Conservation (phyloP, 2,329 filamentous ascomycete species). For the Aspergillus carbonarius region DNA sequence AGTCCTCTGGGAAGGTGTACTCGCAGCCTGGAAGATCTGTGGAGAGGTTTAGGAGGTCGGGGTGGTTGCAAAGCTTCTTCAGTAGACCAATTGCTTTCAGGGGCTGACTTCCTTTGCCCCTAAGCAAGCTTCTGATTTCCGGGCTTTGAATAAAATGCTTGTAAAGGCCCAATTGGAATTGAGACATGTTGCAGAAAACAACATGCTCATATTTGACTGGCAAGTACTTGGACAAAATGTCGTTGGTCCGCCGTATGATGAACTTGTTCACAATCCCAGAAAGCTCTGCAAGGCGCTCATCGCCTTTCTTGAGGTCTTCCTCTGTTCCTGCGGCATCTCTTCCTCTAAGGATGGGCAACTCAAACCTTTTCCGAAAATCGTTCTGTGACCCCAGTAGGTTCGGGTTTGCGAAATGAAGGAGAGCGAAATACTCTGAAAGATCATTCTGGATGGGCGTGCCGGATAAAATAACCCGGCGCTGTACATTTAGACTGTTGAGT, state of each 20-base stretch:
- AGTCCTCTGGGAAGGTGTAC: conserved; percentile 77
- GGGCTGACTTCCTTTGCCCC: conserved; percentile 92
- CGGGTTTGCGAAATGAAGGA: conserved; percentile 96
- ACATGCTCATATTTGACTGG: conserved; percentile 99
- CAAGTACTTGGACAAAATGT: conserved; percentile 95
- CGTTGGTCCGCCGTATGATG: conserved; percentile 95
- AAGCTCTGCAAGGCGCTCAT: conserved; percentile 78
- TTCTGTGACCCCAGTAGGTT: conserved; percentile 81
- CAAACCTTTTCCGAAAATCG: conserved; percentile 92
- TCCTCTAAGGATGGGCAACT: conserved; percentile 86
- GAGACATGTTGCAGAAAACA: conserved; percentile 92
- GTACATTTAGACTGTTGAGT: conserved; percentile 85
- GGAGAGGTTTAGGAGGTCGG: conserved; percentile 80
- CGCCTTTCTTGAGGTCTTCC: conserved; percentile 75
- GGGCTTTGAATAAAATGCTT: conserved; percentile 97
- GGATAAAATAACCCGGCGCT: conserved; percentile 87
- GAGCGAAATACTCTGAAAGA: conserved; percentile 93
- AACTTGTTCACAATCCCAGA: conserved; percentile 92
- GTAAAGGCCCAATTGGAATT: conserved; percentile 90
- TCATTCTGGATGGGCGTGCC: conserved; percentile 98
- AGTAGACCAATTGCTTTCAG: conserved; percentile 94
- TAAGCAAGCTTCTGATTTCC: conserved; percentile 85
- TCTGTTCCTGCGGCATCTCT: conserved; percentile 89
- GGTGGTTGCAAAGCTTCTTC: conserved; percentile 98
- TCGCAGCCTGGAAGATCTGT: conserved; percentile 87